Evolutionary conservation across 2,329 filamentous ascomycete species (phyloP), one percentile per base, ranked within the genome.

Genomic region (Mariannaea sp.): DNA sequence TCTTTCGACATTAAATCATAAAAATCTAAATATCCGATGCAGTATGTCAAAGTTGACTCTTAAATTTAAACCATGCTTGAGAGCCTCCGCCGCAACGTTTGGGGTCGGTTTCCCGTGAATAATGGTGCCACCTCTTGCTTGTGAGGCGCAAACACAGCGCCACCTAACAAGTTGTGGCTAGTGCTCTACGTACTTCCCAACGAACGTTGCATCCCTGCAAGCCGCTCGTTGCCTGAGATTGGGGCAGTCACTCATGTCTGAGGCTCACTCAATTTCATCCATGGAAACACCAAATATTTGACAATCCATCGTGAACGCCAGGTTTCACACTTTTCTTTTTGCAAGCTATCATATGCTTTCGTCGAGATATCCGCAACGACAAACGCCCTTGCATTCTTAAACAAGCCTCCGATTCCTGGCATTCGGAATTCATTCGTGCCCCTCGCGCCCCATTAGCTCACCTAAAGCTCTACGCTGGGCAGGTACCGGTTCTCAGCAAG

Each of bases 341-440:
- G 16, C 17, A 12, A 4, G 16, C 17, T n/a, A n/a, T n/a, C n/a
- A 9, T 19, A n/a, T 16, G n/a, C 12, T 19, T 36, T 16, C 14
- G 7, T 12, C 4, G 33, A 10, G 16, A 14, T 12, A 3, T 36
- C 14, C 29, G 4, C 33, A 19, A 19, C 16, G 7, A 7, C 9
- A 19, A 12, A 9, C 16, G 16, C 12, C 4, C 19, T 17, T 10
- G 19, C 33, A 9, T 14, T 17, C 14, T n/a, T 36, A 17, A 36
- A 36, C 19, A 36, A 36, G 12, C 13, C 16, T 19, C 33, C 33
- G 33, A 36, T 16, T 36, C 33, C 36, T n/a, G 36, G 8, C 7
- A 8, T 9, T n/a, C n/a, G 12, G 38, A 49, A 49, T 26, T 49
- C 39, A 43, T 27, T 26, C 38, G 32, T n/a, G n/a, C n/a, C n/a